Percentiles rank a stretch among this genome's conserved stretches.
These are phyloP conservation scores for Moricandia moricandioides DNA, from an alignment of 345 rosid species.

Conservation along the genomic window DNA sequence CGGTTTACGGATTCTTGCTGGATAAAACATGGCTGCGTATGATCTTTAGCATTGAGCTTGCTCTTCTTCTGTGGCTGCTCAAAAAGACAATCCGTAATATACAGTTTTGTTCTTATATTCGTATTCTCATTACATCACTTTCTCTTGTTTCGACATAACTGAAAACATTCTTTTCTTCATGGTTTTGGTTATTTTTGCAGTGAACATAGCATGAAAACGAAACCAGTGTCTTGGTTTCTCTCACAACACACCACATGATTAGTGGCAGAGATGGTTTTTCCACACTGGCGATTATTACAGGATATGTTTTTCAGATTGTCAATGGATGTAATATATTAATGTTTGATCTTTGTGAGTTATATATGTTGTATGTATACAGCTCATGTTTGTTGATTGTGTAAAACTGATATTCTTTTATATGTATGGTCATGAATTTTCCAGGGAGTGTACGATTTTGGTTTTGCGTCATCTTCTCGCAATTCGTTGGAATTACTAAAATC, in stretches of 20 bases:
- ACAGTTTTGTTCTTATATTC: not conserved
- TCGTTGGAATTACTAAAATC: too few relatives aligned
- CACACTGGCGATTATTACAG: not conserved
- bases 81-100: slow-evolving; percentile 65
- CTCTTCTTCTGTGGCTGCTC: slow-evolving; percentile 83
- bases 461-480: too few relatives aligned
- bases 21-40: slow-evolving; percentile 82
- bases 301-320: not conserved
- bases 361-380: not conserved
- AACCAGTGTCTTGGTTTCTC: slow-evolving; percentile 13
- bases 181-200: slow-evolving; percentile 27
- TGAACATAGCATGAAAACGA: slow-evolving; percentile 35
- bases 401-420: not conserved
- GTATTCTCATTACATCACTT: not conserved
- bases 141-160: not conserved
- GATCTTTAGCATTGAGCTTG: slow-evolving; percentile 71
- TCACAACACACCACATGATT: not conserved
- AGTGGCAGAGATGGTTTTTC: not conserved
- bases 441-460: too few relatives aligned
- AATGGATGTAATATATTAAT: not conserved
- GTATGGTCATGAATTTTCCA: not conserved
- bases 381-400: slow-evolving; percentile 2
- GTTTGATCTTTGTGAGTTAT: not conserved
- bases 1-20: slow-evolving; percentile 75
- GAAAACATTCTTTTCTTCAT: not conserved